Evolutionary conservation across 1,284 basidiomycete genomes (phyloP), one percentile per base, ranked within the genome.

Genomic region (Leccinum cinnamomeum): DNA sequence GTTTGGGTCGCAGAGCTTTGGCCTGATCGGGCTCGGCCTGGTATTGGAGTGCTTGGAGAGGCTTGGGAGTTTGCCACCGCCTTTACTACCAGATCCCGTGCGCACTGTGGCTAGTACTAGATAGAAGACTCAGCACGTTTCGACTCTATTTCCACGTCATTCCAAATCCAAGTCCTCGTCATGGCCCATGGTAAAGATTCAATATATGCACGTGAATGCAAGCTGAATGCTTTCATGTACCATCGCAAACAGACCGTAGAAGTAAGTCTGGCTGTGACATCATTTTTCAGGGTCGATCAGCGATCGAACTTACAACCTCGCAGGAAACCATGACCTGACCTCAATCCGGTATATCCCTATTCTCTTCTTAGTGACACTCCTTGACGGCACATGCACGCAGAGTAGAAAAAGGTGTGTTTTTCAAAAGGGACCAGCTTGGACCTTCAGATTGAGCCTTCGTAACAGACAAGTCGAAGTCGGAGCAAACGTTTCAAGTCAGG

Each of bases 1-100:
- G 7, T 86, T 86, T 68, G 91, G 87, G 5, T 80, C 83, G 4
- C 79, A 84, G 59, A 91, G 89, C 65, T 92, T 92, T 72, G 84
- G 86, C 3, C 67, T 92, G 54, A 79, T 92, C 59, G 84, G 84
- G 0, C 75, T 92, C 51, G 80, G 80, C 4, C 74, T 81, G 16
- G 78, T 90, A 20, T 79, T 89, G 58, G 83, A 89, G 57, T 84
- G 81, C 63, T 71, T 91, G 66, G 83, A 86, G 37, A 75, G 70
- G 56, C 72, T 88, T 3, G 65, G 68, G 28, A 54, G 73, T 57
- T 51, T 23, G 12, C 50, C 20, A 6, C 68, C 72, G 23, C 23
- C 23, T 41, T 39, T 65, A 63, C 59, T 65, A 63, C 61, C 58
- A 57, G 53, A 53, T 1, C 35, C 65, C 41, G 50, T 33, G 57